phyloP scores from a whole-genome alignment of 257 asterid genomes.

The Salvia splendens region DNA sequence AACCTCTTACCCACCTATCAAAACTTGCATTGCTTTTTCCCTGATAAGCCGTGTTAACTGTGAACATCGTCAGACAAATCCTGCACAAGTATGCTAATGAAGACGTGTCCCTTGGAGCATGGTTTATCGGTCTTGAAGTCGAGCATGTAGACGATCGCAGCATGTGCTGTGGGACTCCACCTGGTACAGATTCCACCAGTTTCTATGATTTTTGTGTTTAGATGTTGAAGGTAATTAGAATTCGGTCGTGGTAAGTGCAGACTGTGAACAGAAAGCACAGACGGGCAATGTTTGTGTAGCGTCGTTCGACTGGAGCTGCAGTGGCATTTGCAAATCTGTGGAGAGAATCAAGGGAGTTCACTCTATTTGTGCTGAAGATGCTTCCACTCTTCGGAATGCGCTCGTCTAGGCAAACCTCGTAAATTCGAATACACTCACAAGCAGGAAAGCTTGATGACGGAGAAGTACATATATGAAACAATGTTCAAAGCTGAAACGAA shows the following conservation, averaged over 20 bases:
- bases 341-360: slow-evolving; percentile 57
- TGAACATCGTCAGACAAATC: slow-evolving; percentile 43
- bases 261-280: slow-evolving; percentile 51
- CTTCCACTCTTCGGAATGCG: slow-evolving; percentile 49
- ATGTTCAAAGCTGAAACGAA: background rate
- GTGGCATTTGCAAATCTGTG: slow-evolving; percentile 64
- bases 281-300: slow-evolving; percentile 56
- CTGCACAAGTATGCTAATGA: slow-evolving; percentile 66
- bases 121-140: slow-evolving; percentile 65
- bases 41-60: background rate
- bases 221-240: background rate
- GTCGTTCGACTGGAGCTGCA: slow-evolving; percentile 65
- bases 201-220: background rate
- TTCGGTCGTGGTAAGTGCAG: slow-evolving; percentile 33
- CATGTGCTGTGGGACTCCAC: slow-evolving; percentile 64
- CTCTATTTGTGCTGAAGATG: slow-evolving; percentile 52
- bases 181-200: slow-evolving; percentile 35
- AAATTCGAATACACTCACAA: background rate
- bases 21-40: background rate
- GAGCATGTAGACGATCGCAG: slow-evolving; percentile 53
- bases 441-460: background rate
- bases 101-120: slow-evolving; percentile 63
- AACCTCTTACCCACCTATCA: background rate
- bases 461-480: background rate
- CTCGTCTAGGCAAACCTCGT: slow-evolving; percentile 33